phyloP scores from a whole-genome alignment of 148 eudicot genomes.

The Limonium bicolor region DNA sequence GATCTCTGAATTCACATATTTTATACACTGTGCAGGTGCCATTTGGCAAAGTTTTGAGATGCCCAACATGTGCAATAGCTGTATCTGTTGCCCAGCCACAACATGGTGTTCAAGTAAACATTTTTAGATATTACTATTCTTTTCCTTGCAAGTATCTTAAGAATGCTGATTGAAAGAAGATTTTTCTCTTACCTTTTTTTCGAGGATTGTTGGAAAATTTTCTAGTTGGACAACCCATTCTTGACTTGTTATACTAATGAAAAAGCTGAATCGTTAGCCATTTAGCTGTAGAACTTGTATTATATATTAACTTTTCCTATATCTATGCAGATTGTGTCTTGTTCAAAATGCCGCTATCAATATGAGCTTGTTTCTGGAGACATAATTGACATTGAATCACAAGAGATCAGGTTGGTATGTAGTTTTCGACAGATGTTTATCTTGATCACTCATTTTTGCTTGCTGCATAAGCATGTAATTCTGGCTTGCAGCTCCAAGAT shows the following conservation, averaged over 20 bases:
- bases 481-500: too few relatives aligned
- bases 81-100: constrained; percentile 94
- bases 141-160: neutral
- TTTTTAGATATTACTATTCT: constrained; percentile 12
- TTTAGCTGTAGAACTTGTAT: too few relatives aligned
- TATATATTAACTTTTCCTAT: neutral
- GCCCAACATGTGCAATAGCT: constrained; percentile 78
- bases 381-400: constrained; percentile 53
- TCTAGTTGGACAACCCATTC: too few relatives aligned
- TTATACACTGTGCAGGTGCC: constrained; percentile 83
- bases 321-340: constrained; percentile 53
- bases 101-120: constrained; percentile 92
- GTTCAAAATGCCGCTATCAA: constrained; percentile 88
- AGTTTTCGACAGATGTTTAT: too few relatives aligned
- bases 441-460: too few relatives aligned
- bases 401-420: constrained; percentile 82
- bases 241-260: too few relatives aligned
- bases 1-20: too few relatives aligned
- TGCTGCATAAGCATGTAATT: too few relatives aligned
- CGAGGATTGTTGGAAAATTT: neutral
- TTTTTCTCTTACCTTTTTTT: neutral
- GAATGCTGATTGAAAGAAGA: neutral
- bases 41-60: constrained; percentile 80
- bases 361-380: constrained; percentile 90
- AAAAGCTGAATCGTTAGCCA: too few relatives aligned